Evolutionary conservation across 2,329 filamentous ascomycete species (phyloP).

Genomic region (Aspergillus unguis): DNA sequence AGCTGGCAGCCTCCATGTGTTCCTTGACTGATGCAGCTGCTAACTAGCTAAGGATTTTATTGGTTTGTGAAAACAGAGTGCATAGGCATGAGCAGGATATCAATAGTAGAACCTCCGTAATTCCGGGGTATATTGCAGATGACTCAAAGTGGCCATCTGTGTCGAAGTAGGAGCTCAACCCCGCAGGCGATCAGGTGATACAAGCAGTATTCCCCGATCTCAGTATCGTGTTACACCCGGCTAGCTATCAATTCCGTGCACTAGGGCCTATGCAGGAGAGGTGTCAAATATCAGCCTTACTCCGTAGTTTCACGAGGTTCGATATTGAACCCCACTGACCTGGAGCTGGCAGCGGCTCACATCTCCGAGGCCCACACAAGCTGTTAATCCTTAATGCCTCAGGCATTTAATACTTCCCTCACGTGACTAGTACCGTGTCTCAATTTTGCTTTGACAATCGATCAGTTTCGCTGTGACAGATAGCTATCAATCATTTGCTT

Average conservation of each 20-base stretch:
- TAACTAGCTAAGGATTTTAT: too few species aligned
- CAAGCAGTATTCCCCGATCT: not conserved
- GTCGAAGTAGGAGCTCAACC: not conserved
- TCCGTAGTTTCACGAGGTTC: too few species aligned
- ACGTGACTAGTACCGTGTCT: not conserved
- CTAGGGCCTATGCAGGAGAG: too few species aligned
- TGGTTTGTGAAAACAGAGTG: too few species aligned
- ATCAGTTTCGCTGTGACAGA: too few species aligned
- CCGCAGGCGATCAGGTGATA: constrained; percentile 13
- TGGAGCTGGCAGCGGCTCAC: not conserved
- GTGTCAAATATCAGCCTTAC: too few species aligned
- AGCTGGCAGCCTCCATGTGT: not conserved
- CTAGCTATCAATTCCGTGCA: not conserved
- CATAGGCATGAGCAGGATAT: too few species aligned
- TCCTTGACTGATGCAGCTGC: too few species aligned
- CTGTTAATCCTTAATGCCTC: not conserved
- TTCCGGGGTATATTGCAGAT: not conserved
- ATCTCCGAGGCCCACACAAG: constrained; percentile 1
- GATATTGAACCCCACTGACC: too few species aligned
- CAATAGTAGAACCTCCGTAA: not conserved
- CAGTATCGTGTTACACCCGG: not conserved
- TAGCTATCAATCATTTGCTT: too few species aligned
- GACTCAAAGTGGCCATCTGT: not conserved
- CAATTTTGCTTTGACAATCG: too few species aligned
- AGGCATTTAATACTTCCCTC: not conserved